Evolutionary conservation across 768 basidiomycete genomes (phyloP), one percentile per base, ranked within the genome.

Genomic region (Lentinula guzmanii): DNA sequence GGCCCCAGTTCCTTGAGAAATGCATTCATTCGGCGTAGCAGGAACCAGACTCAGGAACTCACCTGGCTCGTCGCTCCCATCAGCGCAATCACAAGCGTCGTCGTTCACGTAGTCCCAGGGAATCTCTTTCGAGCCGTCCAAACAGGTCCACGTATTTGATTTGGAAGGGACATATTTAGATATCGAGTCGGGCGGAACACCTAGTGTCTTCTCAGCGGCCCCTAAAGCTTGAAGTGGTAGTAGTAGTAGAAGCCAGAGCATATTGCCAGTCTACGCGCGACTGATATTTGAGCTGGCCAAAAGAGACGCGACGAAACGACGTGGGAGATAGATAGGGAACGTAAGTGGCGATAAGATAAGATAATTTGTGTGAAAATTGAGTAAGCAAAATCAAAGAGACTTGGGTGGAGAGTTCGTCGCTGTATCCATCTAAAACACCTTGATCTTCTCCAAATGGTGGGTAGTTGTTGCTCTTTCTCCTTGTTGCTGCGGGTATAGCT

Each of bases 11-110:
- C 93, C 92, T 94, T 54, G 53, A 21, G 28, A 16, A 0, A 46
- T 64, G 54, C 45, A 18, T n/a, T n/a, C 10, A 66, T 59, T 52
- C 35, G 16, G 42, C 18, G 33, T 24, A 37, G 42, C 24, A 24
- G 39, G 48, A 43, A n/a, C 15, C 33, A 7, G 31, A 16, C 5
- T 8, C 8, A 24, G 7, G 39, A n/a, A 24, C 46, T 16, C 46
- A 88, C 95, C 95, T 71, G 95, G 95, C 71, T 98, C 95, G 65
- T 98, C 95, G 65, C 90, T 94, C n/a, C 94, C 94, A 69, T 97
- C 95, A 34, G 80, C 79, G 70, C 95, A 98, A 75, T 98, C 95
- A 69, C 95, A 98, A 68, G 87, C 93, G 73, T 98, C 94, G 69
- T 98, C 93, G 71, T 98, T 97, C 28, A 97, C 86, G 18, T 90